Evolutionary conservation across 108 stramenopile genomes (phyloP), one percentile per base, ranked within the genome.

Genomic region (Nitzschia sp.): DNA sequence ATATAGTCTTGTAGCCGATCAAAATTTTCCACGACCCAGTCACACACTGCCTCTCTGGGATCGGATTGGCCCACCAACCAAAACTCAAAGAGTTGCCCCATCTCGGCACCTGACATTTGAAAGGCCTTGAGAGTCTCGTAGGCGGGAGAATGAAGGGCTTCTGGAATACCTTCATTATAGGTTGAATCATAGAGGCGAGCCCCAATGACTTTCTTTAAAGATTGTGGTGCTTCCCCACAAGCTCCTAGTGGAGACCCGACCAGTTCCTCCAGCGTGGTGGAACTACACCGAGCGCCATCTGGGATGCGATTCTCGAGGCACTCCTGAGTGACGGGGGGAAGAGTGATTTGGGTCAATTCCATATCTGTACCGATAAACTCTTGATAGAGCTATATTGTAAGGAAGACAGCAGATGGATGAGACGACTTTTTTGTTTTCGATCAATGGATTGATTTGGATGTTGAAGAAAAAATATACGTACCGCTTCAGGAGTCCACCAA

Each of bases 401-500:
- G 13, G 38, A 9, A 41, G 38, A 41, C 13, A 13, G 13, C 38
- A n/a, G n/a, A n/a, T n/a, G n/a, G n/a, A n/a, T n/a, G n/a, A n/a
- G n/a, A n/a, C n/a, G n/a, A n/a, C n/a, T n/a, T n/a, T n/a, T n/a
- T n/a, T n/a, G n/a, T n/a, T n/a, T n/a, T n/a, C n/a, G n/a, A n/a
- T n/a, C n/a, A n/a, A n/a, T n/a, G n/a, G n/a, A 27, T 17, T 54
- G 1, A 3, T 22, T 27, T 1, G 1, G 15, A 15, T 54, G 53
- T 22, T 27, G 1, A 1, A 1, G 23, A 54, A 3, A 13, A 1
- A 1, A 3, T 1, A 34, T 34, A 44, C 38, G 13, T 30, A 53
- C 23, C 44, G 72, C 22, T 57, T 82, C 81, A 1, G 81, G 77
- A 25, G 45, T 53, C 36, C 44, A 82, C 77, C 81, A 82, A 17